phyloP scores from a whole-genome alignment of 106 monocot species.

The Posidonia australis region DNA sequence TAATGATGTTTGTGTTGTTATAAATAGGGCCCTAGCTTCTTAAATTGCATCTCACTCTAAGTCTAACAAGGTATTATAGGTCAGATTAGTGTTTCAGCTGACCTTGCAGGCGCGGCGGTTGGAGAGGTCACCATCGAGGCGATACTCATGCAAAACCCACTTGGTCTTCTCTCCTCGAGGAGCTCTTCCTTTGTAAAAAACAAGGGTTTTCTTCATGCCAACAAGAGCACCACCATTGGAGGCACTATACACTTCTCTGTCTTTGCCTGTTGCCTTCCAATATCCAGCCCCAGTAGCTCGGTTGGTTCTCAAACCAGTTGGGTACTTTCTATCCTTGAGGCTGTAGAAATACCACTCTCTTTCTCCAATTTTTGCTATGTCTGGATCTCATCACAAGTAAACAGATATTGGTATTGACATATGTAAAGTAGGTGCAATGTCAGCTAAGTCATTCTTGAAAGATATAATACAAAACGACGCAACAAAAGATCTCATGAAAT shows the following conservation, averaged over 20 bases:
- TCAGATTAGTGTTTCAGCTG: not conserved
- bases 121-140: conserved; percentile 77
- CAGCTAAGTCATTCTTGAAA: not conserved
- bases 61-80: not conserved
- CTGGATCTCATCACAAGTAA: conserved; percentile 19
- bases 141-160: conserved; percentile 97
- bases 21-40: not conserved
- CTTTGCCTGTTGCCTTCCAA: conserved; percentile 99
- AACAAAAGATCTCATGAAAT: no score
- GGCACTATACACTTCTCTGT: conserved; percentile 58
- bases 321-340: conserved; percentile 81
- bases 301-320: conserved; percentile 84
- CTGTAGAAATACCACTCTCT: conserved; percentile 98
- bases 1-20: no score
- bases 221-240: conserved; percentile 43
- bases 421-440: not conserved
- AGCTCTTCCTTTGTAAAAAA: conserved; percentile 90
- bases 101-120: conserved; percentile 48
- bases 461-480: not conserved
- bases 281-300: conserved; percentile 81
- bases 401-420: not conserved
- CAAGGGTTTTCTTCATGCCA: conserved; percentile 98
- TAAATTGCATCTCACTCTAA: not conserved
- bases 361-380: conserved; percentile 80
- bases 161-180: conserved; percentile 96